Base-by-base conservation (phyloP, 768 basidiomycete genomes). In the Suillus weaverae region DNA sequence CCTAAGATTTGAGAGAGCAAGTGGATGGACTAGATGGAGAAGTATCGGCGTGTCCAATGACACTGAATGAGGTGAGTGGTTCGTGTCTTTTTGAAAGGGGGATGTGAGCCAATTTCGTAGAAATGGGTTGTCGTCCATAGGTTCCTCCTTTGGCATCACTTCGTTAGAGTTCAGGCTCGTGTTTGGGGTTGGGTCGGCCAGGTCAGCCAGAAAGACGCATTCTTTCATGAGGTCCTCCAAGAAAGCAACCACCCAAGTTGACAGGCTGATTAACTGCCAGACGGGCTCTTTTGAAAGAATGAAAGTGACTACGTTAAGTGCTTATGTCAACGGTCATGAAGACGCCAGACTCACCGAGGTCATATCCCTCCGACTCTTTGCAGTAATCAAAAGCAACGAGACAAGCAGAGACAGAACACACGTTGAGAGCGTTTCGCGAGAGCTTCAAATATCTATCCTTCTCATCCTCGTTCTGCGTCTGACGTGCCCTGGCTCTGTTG, bases 251-350 rank as follows among this genome's bases (percentile, higher is more conserved):
- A 85, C 72, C 90, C 90, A 94, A 9, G 76, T 78, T 1, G 83
- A 85, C 54, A 92, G 70, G 10, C 83, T 84, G 54, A 87, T 84
- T 16, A 93, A 80, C 67, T 89, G 87, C 92, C 92, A 93, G 33
- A 86, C 82, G 41, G 88, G 85, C 61, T 86, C 91, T 94, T 54
- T 54, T 6, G 10, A 33, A 53, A 33, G 10, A 54, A 30, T 18
- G 33, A 63, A 61, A 35, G 48, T 48, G 11, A 8, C 35, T 69
- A 60, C 64, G 50, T 20, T 39, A 5, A 55, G 70, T 66, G 63
- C 54, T 35, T 50, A 33, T 30, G 30, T 62, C 38, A 5, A 5
- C 39, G 39, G 53, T 39, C 36, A 39, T 22, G 22, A 62, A 46
- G n/a, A 46, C 53, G 13, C 7, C 50, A 22, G 30, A 65, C 77